These are phyloP conservation scores for Triticum urartu DNA, from an alignment of 176 grass and related monocot species.

Conservation along the genomic window DNA sequence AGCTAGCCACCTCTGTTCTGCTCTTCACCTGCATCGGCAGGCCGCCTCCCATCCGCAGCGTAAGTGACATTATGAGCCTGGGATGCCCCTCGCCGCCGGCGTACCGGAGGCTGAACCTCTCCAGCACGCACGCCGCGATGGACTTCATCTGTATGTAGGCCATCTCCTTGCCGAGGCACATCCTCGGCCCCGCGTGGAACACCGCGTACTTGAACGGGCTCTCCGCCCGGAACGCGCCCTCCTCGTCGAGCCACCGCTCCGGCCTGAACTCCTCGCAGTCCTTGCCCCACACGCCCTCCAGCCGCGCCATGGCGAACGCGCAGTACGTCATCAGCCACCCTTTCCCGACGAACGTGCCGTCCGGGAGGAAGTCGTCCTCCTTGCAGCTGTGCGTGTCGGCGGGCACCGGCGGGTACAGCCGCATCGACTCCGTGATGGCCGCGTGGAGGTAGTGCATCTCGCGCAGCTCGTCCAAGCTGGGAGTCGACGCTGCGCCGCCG, in stretches of 20 bases:
- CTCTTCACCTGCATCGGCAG: constrained; percentile 34
- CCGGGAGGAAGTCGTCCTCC: constrained; percentile 47
- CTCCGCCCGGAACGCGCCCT: constrained; percentile 52
- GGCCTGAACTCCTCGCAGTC: constrained; percentile 54
- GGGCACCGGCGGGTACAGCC: constrained; percentile 59
- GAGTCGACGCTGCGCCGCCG: background rate
- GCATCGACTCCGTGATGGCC: constrained; percentile 64
- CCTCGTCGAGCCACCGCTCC: constrained; percentile 57
- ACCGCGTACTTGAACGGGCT: constrained; percentile 54
- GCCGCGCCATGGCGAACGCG: constrained; percentile 44
- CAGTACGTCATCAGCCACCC: constrained; percentile 50
- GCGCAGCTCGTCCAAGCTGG: constrained; percentile 54
- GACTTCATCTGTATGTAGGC: constrained; percentile 78
- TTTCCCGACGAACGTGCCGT: constrained; percentile 51
- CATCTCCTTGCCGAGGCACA: constrained; percentile 83
- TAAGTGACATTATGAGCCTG: constrained; percentile 40
- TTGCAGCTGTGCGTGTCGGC: constrained; percentile 45
- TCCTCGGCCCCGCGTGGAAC: constrained; percentile 58
- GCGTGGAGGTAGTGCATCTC: constrained; percentile 66
- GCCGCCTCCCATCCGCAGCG: constrained; percentile 57
- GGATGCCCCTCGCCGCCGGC: constrained; percentile 27
- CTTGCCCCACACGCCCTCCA: constrained; percentile 49
- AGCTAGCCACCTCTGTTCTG: background rate
- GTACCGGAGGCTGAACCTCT: constrained; percentile 40
- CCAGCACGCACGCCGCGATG: constrained; percentile 46